phyloP scores from a whole-genome alignment of 306 rosid species.

The Dryas drummondii region DNA sequence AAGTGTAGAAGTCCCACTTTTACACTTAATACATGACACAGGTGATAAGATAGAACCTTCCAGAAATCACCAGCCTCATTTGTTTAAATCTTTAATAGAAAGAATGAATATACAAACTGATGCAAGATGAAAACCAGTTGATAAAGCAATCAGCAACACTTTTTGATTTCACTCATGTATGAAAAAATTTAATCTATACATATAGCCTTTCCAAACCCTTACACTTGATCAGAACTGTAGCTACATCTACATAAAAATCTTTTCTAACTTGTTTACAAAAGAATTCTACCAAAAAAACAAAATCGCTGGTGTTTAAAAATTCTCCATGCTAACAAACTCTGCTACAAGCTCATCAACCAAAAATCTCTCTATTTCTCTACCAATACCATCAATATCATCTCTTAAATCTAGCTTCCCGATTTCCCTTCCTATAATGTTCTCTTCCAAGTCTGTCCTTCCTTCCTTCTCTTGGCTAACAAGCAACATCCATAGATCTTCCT shows the following conservation, averaged over 20 bases:
- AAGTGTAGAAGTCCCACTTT: too few relatives aligned
- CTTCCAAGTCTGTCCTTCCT: conserved; percentile 33
- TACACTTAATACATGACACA: too few relatives aligned
- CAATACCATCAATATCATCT: conserved; percentile 57
- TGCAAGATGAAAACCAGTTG: neutral
- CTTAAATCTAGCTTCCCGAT: conserved; percentile 57
- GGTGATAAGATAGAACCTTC: neutral
- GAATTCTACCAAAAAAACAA: neutral
- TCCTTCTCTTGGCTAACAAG: conserved; percentile 61
- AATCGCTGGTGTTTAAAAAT: conserved; percentile 33
- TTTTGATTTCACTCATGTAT: conserved; percentile 32
- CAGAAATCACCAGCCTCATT: neutral
- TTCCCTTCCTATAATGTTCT: conserved; percentile 47
- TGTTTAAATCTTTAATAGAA: neutral
- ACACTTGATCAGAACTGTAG: conserved; percentile 38
- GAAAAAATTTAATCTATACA: conserved; percentile 36
- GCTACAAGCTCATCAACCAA: conserved; percentile 61
- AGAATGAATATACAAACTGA: neutral
- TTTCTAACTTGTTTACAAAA: conserved; percentile 9
- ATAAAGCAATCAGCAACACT: conserved; percentile 5
- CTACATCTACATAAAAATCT: conserved; percentile 28
- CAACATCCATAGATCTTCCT: conserved; percentile 72
- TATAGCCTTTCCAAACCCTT: conserved; percentile 29
- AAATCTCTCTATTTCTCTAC: conserved; percentile 56
- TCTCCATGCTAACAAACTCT: conserved; percentile 50